phyloP scores from a whole-genome alignment of 1,284 basidiomycete species.

The Cystobasidiaceae sp. region DNA sequence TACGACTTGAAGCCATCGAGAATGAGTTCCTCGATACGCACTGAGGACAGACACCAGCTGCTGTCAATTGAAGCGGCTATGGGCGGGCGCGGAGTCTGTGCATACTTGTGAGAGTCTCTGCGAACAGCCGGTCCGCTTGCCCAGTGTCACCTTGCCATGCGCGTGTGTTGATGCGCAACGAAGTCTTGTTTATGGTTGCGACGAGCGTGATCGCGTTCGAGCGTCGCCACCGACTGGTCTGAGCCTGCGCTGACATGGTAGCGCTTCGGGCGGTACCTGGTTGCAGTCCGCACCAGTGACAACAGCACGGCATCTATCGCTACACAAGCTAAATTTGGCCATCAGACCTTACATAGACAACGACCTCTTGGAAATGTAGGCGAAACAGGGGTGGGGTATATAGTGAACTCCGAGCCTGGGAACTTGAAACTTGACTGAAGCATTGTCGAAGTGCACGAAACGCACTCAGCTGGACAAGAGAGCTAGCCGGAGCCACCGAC shows the following conservation, averaged over 20 bases:
- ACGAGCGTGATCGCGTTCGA: too few species aligned
- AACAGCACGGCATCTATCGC: background rate
- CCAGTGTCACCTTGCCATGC: background rate
- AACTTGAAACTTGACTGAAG: background rate
- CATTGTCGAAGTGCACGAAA: background rate
- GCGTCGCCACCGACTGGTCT: too few species aligned
- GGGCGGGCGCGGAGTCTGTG: background rate
- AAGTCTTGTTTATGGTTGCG: too few species aligned
- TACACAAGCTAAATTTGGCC: background rate
- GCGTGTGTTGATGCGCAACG: background rate
- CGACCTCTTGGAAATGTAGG: too few species aligned
- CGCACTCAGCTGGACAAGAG: background rate
- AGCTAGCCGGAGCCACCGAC: slow-evolving; percentile 1
- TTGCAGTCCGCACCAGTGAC: background rate
- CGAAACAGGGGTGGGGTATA: too few species aligned
- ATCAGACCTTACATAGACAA: too few species aligned
- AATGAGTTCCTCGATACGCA: slow-evolving; percentile 46
- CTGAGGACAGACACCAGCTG: background rate
- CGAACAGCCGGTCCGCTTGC: too few species aligned
- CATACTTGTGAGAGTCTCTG: background rate
- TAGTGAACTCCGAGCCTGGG: too few species aligned
- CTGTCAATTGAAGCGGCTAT: background rate
- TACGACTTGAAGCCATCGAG: slow-evolving; percentile 52
- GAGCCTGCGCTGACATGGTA: too few species aligned
- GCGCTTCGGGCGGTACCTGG: too few species aligned